Evolutionary conservation across 148 eudicot genomes (phyloP).

Genomic region (Salicornia ramosissima): DNA sequence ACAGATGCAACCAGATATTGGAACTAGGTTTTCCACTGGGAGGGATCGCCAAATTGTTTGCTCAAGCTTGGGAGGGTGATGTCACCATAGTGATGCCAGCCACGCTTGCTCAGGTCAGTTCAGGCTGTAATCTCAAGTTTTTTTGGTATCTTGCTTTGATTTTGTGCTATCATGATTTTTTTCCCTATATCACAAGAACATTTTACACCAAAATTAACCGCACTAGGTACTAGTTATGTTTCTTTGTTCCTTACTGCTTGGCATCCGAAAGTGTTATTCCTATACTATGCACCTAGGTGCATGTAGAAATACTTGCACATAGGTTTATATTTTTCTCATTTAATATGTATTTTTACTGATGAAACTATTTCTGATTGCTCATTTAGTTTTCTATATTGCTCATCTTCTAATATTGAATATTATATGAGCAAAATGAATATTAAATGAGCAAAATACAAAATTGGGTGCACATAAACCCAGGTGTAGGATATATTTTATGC

Average conservation of each 20-base stretch:
- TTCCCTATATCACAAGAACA: background rate
- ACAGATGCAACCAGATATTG: slow-evolving; percentile 85
- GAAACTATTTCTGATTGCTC: no score
- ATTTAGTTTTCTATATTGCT: no score
- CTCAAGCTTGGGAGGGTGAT: slow-evolving; percentile 99
- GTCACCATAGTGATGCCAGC: slow-evolving; percentile 99
- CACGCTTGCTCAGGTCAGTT: slow-evolving; percentile 82
- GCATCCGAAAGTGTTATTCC: background rate
- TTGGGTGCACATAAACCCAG: no score
- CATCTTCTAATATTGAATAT: no score
- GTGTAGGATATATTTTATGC: no score
- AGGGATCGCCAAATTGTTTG: slow-evolving; percentile 83
- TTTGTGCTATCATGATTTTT: background rate
- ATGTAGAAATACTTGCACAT: no score
- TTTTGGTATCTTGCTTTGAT: background rate
- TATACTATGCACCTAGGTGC: no score
- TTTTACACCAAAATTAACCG: background rate
- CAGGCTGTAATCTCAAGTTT: background rate
- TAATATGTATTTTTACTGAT: no score
- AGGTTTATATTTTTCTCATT: no score
- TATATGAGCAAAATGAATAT: no score
- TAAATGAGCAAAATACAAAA: no score
- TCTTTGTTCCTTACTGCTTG: background rate
- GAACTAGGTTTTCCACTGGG: slow-evolving; percentile 93
- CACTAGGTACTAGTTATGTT: background rate